Evolutionary conservation across 352 stramenopile species (phyloP), one percentile per base, ranked within the genome.

Genomic region (Globisporangium camurandrum): DNA sequence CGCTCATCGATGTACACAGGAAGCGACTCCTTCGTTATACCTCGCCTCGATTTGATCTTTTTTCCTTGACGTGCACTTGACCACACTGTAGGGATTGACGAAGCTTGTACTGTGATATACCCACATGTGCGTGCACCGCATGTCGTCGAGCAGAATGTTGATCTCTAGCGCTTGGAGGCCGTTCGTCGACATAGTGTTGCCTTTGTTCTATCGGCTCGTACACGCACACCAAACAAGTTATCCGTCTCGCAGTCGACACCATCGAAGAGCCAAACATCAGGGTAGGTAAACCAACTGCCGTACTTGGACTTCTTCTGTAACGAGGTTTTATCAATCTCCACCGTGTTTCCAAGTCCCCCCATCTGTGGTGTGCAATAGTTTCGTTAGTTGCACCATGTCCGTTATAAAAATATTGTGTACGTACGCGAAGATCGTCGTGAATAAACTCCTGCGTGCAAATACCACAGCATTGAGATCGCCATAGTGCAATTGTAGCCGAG

Each of bases 231-330:
- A 44, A 74, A 74, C 61, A 57, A 68, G 9, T 51, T 45, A 0
- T 44, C 45, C 0, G 50, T 72, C 0, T 43, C 50, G 0, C 57
- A 43, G 1, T 73, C 56, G 0, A 68, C 48, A 0, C 58, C 57
- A 30, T 54, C 61, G 24, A 75, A 71, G 2, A 68, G n/a, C 65
- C 58, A 71, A 11, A 61, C 62, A 10, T 62, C 57, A n/a, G 46
- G 19, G 28, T 63, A 56, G 0, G n/a, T 3, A 0, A 34, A 43
- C 0, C 56, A 55, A 8, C 53, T 30, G 0, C 37, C 31, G 38
- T 73, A 73, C 48, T 70, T 66, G 19, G 33, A 51, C 33, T 70
- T 67, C 37, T 63, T 74, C 4, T 47, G 34, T 0, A 65, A 26
- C 9, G 33, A 62, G 4, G 57, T 64, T n/a, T 69, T 56, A 34